Conservation (phyloP, 371 early-diverging fungal genomes). For the Mortierella sp. region DNA sequence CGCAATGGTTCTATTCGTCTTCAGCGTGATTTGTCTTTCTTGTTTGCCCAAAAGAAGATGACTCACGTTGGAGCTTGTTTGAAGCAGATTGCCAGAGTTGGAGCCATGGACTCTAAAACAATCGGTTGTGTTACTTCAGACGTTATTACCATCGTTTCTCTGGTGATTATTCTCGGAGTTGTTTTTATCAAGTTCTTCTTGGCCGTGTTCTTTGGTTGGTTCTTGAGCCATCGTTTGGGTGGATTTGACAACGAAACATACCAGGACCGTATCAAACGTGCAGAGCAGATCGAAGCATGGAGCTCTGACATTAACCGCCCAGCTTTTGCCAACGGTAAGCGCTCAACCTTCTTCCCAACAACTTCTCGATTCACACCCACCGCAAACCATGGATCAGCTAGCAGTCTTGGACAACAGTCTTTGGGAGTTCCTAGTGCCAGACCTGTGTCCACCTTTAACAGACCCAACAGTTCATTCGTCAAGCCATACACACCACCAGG, state of each 20-base stretch:
- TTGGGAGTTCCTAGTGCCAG: constrained; percentile 34
- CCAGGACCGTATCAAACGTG: constrained; percentile 68
- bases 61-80: constrained; percentile 49
- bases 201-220: constrained; percentile 90
- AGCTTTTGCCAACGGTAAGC: constrained; percentile 46
- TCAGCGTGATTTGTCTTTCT: constrained; percentile 50
- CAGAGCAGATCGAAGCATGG: constrained; percentile 74
- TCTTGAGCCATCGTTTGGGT: constrained; percentile 78
- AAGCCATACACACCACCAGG: constrained; percentile 54
- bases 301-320: constrained; percentile 65
- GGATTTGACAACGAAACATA: constrained; percentile 77
- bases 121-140: constrained; percentile 87
- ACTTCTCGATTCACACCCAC: constrained; percentile 54
- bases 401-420: constrained; percentile 20
- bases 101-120: constrained; percentile 79
- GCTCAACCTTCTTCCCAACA: constrained; percentile 40
- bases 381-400: constrained; percentile 15
- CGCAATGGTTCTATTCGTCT: constrained; percentile 56
- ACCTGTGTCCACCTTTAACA: constrained; percentile 49
- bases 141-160: constrained; percentile 80
- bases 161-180: constrained; percentile 82
- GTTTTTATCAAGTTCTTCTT: constrained; percentile 88
- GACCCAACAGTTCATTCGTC: constrained; percentile 32
- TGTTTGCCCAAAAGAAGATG: constrained; percentile 55
- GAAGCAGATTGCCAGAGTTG: constrained; percentile 66